Evolutionary conservation across 2,329 filamentous ascomycete species (phyloP).

Genomic region (Calonectria crousiana): DNA sequence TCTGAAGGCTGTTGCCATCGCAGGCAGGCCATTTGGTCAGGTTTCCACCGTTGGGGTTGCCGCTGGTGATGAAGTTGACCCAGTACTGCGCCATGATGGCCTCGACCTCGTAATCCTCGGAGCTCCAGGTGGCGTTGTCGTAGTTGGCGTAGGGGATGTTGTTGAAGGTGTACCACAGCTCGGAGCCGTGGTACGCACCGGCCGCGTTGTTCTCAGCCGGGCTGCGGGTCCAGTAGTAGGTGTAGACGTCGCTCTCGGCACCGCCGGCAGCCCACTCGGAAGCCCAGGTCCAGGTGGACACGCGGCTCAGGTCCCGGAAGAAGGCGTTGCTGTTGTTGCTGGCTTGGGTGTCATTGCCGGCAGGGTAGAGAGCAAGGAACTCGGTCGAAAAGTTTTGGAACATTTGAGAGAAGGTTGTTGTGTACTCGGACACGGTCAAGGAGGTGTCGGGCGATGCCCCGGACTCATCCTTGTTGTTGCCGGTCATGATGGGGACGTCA

Average conservation of each 20-base stretch:
- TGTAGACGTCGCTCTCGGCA: background rate
- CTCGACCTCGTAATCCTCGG: background rate
- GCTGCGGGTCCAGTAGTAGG: conserved; percentile 2
- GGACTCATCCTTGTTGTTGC: conserved; percentile 16
- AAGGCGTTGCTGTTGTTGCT: conserved; percentile 1
- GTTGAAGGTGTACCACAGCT: conserved; percentile 17
- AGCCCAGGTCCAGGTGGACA: background rate
- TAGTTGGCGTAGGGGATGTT: conserved; percentile 16
- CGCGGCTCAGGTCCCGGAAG: conserved; percentile 10
- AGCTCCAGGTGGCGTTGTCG: background rate
- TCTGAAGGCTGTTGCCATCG: background rate
- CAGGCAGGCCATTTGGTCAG: background rate
- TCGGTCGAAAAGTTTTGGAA: conserved; percentile 7
- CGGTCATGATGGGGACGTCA: conserved; percentile 8
- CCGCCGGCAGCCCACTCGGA: background rate
- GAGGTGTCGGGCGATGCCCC: background rate
- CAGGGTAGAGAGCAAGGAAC: background rate
- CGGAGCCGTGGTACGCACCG: background rate
- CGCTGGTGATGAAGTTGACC: conserved; percentile 12
- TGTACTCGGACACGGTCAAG: background rate
- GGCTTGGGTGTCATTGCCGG: background rate
- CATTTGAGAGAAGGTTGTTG: background rate
- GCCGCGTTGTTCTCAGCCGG: background rate
- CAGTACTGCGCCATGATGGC: conserved; percentile 3
- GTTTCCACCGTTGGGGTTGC: conserved; percentile 8